A percentile compares a stretch with the other conserved stretches of the same genome.
phyloP scores from a whole-genome alignment of 1,139 yeast genomes.

The Nakaseomyces delphensis region DNA sequence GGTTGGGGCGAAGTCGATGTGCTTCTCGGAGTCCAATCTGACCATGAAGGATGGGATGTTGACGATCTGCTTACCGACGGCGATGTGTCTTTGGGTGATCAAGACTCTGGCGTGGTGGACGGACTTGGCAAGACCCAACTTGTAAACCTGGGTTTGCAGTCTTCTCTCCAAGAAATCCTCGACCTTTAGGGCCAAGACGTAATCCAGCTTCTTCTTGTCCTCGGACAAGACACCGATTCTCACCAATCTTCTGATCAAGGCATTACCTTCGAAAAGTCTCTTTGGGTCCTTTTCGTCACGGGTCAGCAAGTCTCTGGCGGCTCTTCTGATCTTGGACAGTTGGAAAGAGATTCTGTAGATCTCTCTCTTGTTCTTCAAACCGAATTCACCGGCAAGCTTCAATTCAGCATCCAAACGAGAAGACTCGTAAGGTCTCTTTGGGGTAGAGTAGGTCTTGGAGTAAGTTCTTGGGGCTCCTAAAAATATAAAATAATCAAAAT shows the following conservation, averaged over 20 bases:
- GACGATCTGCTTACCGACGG: constrained; percentile 99
- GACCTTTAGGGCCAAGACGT: constrained; percentile 91
- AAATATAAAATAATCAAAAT: background rate
- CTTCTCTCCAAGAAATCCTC: constrained; percentile 99
- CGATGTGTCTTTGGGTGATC: constrained; percentile 98
- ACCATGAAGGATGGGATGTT: constrained; percentile 99
- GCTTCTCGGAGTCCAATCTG: constrained; percentile 99
- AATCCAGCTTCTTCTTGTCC: constrained; percentile 99
- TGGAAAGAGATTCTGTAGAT: constrained; percentile 62
- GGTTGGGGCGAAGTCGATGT: constrained; percentile 97
- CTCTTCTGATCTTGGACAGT: constrained; percentile 99
- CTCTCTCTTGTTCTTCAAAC: constrained; percentile 99
- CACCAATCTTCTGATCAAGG: constrained; percentile 49
- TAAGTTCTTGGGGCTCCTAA: constrained; percentile 95
- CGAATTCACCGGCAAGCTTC: constrained; percentile 99
- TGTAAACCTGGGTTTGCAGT: constrained; percentile 99
- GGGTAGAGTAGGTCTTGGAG: constrained; percentile 99
- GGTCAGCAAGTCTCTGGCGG: constrained; percentile 99
- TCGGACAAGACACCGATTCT: constrained; percentile 94
- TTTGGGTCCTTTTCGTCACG: constrained; percentile 99
- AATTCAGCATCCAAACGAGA: constrained; percentile 99
- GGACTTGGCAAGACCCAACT: constrained; percentile 98
- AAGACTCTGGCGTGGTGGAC: constrained; percentile 99
- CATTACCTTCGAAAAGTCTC: constrained; percentile 99
- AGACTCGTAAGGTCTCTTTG: constrained; percentile 96